A percentile compares a stretch with the other conserved stretches of the same genome.
Evolutionary conservation across 2,329 filamentous ascomycete species (phyloP).

Genomic region (Apiospora arundinis): DNA sequence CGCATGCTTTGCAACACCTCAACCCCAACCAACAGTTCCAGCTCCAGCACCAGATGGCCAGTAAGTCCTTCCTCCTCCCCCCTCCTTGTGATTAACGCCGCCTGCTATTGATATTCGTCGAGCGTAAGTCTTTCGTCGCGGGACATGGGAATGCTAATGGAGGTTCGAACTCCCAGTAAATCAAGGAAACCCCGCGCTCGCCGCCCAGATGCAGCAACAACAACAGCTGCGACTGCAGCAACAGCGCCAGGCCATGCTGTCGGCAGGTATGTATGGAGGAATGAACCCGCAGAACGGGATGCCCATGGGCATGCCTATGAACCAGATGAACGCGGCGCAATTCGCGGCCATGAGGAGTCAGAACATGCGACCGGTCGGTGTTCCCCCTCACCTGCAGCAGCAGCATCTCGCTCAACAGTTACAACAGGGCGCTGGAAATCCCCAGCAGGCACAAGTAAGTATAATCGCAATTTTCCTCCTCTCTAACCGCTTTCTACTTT

Average conservation of each 20-base stretch:
- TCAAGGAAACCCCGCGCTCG: constrained; percentile 41
- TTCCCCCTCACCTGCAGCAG: constrained; percentile 51
- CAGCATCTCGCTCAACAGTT: constrained; percentile 42
- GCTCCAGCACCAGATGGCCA: constrained; percentile 40
- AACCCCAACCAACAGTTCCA: constrained; percentile 63
- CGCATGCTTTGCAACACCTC: constrained; percentile 75
- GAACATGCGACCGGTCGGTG: constrained; percentile 46
- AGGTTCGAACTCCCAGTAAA: not conserved
- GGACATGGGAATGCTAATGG: constrained; percentile 24
- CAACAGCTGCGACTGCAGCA: constrained; percentile 60
- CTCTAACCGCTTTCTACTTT: constrained; percentile 19
- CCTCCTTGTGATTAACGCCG: not conserved
- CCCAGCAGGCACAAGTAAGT: constrained; percentile 37
- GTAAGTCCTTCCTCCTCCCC: constrained; percentile 33
- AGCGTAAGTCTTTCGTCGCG: constrained; percentile 18
- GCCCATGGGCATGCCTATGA: constrained; percentile 58
- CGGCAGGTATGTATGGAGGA: constrained; percentile 51
- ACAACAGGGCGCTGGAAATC: constrained; percentile 34
- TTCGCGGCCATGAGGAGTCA: constrained; percentile 52
- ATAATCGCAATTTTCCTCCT: not conserved
- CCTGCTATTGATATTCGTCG: not conserved
- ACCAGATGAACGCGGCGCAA: constrained; percentile 57
- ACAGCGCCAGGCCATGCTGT: constrained; percentile 59
- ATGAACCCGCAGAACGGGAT: constrained; percentile 55
- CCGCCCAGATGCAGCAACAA: constrained; percentile 59